Evolutionary conservation across 2,329 filamentous ascomycete genomes (phyloP).

Genomic region (Pseudogymnoascus verrucosus): DNA sequence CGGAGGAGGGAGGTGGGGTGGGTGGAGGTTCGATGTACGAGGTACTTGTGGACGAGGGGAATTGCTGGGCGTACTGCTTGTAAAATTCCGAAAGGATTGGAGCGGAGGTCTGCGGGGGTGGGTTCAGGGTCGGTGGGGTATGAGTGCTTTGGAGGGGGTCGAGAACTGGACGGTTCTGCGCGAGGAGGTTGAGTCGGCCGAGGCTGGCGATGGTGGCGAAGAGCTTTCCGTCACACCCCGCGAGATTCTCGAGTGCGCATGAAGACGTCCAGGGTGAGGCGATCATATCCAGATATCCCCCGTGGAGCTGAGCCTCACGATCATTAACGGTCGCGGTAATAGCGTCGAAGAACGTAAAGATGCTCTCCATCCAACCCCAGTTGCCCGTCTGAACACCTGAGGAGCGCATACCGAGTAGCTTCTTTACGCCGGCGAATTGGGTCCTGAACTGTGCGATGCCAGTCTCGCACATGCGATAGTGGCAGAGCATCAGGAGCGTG

Average conservation of each 20-base stretch:
- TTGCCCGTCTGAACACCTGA: constrained; percentile 49
- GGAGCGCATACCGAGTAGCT: constrained; percentile 70
- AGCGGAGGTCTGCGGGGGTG: constrained; percentile 34
- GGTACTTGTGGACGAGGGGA: constrained; percentile 25
- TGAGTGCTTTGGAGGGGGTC: constrained; percentile 37
- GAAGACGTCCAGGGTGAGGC: constrained; percentile 53
- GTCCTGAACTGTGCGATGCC: constrained; percentile 89
- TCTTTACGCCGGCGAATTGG: constrained; percentile 87
- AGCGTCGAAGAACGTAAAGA: constrained; percentile 92
- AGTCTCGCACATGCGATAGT: constrained; percentile 90
- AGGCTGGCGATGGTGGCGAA: constrained; percentile 82
- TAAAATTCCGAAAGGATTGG: constrained; percentile 37
- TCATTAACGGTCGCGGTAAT: constrained; percentile 90
- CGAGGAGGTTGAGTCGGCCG: constrained; percentile 75
- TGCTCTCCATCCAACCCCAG: constrained; percentile 81
- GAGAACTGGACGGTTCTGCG: constrained; percentile 56
- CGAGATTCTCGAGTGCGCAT: constrained; percentile 63
- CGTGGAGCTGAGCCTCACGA: constrained; percentile 71
- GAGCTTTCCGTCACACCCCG: constrained; percentile 77
- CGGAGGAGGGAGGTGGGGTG: constrained; percentile 14
- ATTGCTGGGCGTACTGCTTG: constrained; percentile 45
- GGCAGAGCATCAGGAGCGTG: constrained; percentile 77
- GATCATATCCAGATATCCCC: constrained; percentile 54
- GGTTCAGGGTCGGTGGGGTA: constrained; percentile 27
- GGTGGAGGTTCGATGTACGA: constrained; percentile 14